Percentiles rank a stretch among this genome's conserved stretches.
These are phyloP conservation scores for Yamadazyma kitorensis DNA, from an alignment of 805 yeast species.

Conservation along the genomic window DNA sequence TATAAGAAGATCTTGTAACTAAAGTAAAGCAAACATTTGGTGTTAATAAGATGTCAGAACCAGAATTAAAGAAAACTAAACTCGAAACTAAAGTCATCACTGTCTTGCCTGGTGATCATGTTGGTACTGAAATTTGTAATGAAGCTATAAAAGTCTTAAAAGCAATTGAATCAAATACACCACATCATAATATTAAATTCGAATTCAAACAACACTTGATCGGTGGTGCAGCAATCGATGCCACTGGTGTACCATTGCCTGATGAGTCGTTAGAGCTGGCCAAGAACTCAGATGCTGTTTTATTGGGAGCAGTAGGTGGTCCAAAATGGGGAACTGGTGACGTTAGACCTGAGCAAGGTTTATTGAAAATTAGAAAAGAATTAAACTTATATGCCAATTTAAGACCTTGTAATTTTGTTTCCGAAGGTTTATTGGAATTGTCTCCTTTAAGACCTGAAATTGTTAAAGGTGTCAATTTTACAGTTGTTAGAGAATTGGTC, in stretches of 20 bases:
- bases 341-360: slow-evolving; percentile 97
- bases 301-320: slow-evolving; percentile 98
- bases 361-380: slow-evolving; percentile 91
- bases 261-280: slow-evolving; percentile 81
- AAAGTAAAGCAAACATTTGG: background rate
- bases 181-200: slow-evolving; percentile 50
- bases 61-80: slow-evolving; percentile 17
- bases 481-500: slow-evolving; percentile 92
- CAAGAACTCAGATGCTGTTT: slow-evolving; percentile 87
- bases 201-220: slow-evolving; percentile 81
- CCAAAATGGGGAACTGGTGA: slow-evolving; percentile 98
- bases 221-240: slow-evolving; percentile 99
- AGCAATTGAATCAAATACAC: slow-evolving; percentile 59
- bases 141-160: slow-evolving; percentile 91
- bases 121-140: slow-evolving; percentile 82
- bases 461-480: slow-evolving; percentile 87
- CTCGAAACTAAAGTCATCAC: slow-evolving; percentile 63
- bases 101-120: slow-evolving; percentile 95
- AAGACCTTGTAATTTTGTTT: slow-evolving; percentile 93
- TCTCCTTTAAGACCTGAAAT: slow-evolving; percentile 85
- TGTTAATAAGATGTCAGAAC: slow-evolving; percentile 18
- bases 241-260: slow-evolving; percentile 88
- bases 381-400: slow-evolving; percentile 91
- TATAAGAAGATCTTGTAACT: background rate
- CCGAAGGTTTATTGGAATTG: slow-evolving; percentile 77